Evolutionary conservation across 306 rosid species (phyloP).

Genomic region (Psophocarpus tetragonolobus): DNA sequence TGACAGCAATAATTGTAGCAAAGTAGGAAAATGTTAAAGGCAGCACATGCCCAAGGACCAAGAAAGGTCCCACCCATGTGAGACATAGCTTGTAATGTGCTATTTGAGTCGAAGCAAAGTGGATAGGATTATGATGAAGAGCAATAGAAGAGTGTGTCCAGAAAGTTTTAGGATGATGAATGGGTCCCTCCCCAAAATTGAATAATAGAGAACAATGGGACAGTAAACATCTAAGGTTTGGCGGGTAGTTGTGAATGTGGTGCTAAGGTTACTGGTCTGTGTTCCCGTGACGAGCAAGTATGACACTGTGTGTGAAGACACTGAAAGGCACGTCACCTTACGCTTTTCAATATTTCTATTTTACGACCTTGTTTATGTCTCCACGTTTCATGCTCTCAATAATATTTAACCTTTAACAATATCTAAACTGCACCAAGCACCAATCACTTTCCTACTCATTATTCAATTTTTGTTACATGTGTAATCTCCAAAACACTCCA

Average conservation of each 20-base stretch:
- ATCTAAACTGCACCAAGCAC: not conserved
- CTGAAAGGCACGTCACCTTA: not conserved
- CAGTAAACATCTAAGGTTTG: not conserved
- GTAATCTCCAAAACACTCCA: not conserved
- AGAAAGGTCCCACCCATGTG: slow-evolving; percentile 51
- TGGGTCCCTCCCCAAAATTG: slow-evolving; percentile 1
- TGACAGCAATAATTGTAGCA: slow-evolving; percentile 24
- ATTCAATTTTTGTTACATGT: not conserved
- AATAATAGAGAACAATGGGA: not conserved
- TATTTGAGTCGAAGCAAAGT: slow-evolving; percentile 15
- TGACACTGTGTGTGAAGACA: not conserved
- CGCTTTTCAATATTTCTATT: not conserved
- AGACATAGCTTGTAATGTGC: not conserved
- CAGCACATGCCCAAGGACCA: slow-evolving; percentile 32
- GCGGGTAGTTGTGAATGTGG: not conserved
- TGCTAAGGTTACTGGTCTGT: not conserved
- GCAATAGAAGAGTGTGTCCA: not conserved
- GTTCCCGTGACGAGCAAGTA: not conserved
- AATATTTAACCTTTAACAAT: not conserved
- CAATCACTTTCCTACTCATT: not conserved
- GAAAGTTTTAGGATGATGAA: not conserved
- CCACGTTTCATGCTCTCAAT: not conserved
- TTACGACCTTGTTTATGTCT: not conserved
- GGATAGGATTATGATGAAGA: slow-evolving; percentile 21
- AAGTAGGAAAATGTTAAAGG: slow-evolving; percentile 11